Conservation (phyloP, 257 asterid species). For the Ophiorrhiza pumila region DNA sequence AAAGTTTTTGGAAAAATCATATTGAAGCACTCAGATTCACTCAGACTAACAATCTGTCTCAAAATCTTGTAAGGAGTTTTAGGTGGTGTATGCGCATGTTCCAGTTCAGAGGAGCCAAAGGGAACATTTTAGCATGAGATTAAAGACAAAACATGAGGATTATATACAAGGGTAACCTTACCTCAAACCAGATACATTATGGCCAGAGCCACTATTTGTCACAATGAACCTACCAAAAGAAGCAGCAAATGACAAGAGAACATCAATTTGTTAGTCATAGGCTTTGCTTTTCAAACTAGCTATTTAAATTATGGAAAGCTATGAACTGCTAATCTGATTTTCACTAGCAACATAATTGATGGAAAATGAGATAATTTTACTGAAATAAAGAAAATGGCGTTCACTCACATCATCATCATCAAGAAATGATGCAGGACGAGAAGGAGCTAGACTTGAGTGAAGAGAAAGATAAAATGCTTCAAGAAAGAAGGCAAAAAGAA, state of each 20-base stretch:
- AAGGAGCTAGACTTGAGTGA: background rate
- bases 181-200: constrained; percentile 71
- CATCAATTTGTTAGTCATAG: background rate
- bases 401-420: background rate
- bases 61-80: background rate
- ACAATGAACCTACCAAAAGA: constrained; percentile 65
- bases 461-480: background rate
- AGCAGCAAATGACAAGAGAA: constrained; percentile 7
- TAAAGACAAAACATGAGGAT: background rate
- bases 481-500: background rate
- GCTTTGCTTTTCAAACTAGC: background rate
- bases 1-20: background rate
- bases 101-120: background rate
- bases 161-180: constrained; percentile 21
- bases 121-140: background rate
- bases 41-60: background rate
- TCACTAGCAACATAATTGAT: background rate
- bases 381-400: background rate
- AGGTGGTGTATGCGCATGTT: too few relatives aligned
- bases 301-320: background rate
- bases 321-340: background rate
- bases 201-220: constrained; percentile 89
- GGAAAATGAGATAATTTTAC: background rate
- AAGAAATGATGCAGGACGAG: too few relatives aligned
- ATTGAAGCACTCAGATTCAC: background rate